These are phyloP conservation scores for Podospora didyma DNA, from an alignment of 495 filamentous ascomycete species.

Conservation along the genomic window DNA sequence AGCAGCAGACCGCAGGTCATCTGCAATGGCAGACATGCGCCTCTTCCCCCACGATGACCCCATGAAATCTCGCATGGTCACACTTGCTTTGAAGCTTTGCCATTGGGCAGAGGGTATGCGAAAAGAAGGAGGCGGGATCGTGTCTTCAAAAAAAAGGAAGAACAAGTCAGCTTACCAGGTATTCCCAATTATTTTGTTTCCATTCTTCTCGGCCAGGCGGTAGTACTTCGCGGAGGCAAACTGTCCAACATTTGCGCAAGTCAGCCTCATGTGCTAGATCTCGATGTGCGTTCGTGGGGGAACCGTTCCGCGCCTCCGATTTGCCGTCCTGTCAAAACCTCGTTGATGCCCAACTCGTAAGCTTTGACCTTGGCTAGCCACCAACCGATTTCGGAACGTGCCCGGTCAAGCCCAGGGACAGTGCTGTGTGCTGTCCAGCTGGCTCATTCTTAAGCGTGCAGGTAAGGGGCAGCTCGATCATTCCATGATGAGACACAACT, in stretches of 20 bases:
- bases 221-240: slow-evolving; percentile 89
- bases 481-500: slow-evolving; percentile 32
- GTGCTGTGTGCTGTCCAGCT: too few relatives aligned
- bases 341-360: slow-evolving; percentile 37
- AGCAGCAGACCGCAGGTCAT: slow-evolving; percentile 13
- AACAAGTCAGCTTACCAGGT: slow-evolving; percentile 70
- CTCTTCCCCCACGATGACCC: background rate
- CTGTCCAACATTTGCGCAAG: slow-evolving; percentile 41
- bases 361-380: background rate
- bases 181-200: slow-evolving; percentile 87
- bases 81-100: background rate
- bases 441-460: too few relatives aligned
- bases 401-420: background rate
- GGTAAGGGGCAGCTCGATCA: background rate
- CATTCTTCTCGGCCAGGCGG: slow-evolving; percentile 83
- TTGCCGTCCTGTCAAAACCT: slow-evolving; percentile 19
- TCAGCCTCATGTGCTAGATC: slow-evolving; percentile 37
- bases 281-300: slow-evolving; percentile 5
- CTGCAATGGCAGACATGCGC: slow-evolving; percentile 15
- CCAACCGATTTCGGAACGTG: background rate
- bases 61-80: background rate
- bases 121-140: slow-evolving; percentile 15
- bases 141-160: slow-evolving; percentile 3
- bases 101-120: background rate
- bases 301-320: slow-evolving; percentile 16